A percentile compares a stretch with the other conserved stretches of the same genome.
These are phyloP conservation scores for Aquanectria penicillioides DNA, from an alignment of 2,329 filamentous ascomycete species.

Conservation along the genomic window DNA sequence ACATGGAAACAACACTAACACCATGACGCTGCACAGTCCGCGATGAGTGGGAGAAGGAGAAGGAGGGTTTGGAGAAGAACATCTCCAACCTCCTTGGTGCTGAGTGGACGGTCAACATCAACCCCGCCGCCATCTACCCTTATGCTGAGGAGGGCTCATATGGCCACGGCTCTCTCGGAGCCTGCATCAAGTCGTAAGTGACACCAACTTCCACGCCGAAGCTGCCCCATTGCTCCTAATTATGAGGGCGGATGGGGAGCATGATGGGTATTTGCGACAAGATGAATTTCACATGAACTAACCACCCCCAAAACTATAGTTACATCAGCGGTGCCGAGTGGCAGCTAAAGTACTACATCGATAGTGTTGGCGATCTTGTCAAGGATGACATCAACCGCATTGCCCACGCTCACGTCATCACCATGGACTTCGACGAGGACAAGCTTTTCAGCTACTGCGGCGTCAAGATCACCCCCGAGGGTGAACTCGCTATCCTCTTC, in stretches of 20 bases:
- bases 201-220: too few relatives aligned
- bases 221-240: too few relatives aligned
- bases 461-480: slow-evolving; percentile 51
- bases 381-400: slow-evolving; percentile 60
- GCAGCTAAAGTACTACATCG: slow-evolving; percentile 52
- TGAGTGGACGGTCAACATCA: slow-evolving; percentile 61
- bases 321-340: slow-evolving; percentile 56
- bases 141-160: slow-evolving; percentile 55
- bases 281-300: neutral
- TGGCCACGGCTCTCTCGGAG: slow-evolving; percentile 54
- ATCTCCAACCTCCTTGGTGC: slow-evolving; percentile 57
- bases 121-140: slow-evolving; percentile 57
- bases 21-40: slow-evolving; percentile 52
- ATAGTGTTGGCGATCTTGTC: slow-evolving; percentile 49
- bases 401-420: slow-evolving; percentile 54
- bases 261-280: too few relatives aligned
- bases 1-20: neutral
- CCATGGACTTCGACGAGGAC: slow-evolving; percentile 57
- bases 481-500: slow-evolving; percentile 61
- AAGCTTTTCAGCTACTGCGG: slow-evolving; percentile 57
- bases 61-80: slow-evolving; percentile 53
- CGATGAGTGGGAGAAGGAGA: slow-evolving; percentile 62
- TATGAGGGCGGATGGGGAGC: too few relatives aligned
- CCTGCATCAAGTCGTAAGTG: slow-evolving; percentile 55
- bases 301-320: slow-evolving; percentile 42